Evolutionary conservation across 495 filamentous ascomycete species (phyloP), one percentile per base, ranked within the genome.

Genomic region (Aspergillus campestris): DNA sequence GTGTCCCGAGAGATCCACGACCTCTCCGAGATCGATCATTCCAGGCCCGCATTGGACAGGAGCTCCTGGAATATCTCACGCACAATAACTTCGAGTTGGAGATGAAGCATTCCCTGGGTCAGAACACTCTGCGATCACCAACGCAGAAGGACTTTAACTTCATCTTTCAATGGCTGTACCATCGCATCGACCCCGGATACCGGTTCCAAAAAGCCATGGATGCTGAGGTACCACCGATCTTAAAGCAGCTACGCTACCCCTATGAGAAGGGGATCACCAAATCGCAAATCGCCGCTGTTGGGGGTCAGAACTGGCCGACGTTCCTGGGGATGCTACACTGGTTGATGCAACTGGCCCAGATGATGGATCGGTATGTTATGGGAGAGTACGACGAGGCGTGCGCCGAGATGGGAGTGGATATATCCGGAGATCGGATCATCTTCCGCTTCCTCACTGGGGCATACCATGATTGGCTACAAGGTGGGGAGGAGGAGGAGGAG

Each of bases 121-220:
- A 87, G 40, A 95, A 95, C 50, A 84, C 86, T 12, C 78, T 92
- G 56, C 87, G 83, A 40, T 89, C 84, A 32, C 94, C 92, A n/a
- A 97, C 90, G 4, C 89, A 95, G 55, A 99, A 97, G 58, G 92
- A 99, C 61, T 99, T 97, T 66, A 87, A 89, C 58, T 82, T 75
- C 53, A 89, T 97, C 65, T 99, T 99, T 62, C 89, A 96, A 64
- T 99, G 89, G 85, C 75, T 99, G 1, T 99, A 99, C 60, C 85
- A 86, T 52, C 84, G 87, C 34, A 88, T 99, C 47, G 92, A 99
- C 58, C 89, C 92, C 0, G 82, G 82, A 44, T 94, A 97, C 58
- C 79, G 82, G 11, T 95, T 97, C 58, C 81, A 84, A 49, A 94
- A 92, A 58, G 82, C 81, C 31, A 94, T 97, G 58, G 92, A 97